Evolutionary conservation across 768 basidiomycete species (phyloP), one percentile per base, ranked within the genome.

Genomic region (Suillus plorans): DNA sequence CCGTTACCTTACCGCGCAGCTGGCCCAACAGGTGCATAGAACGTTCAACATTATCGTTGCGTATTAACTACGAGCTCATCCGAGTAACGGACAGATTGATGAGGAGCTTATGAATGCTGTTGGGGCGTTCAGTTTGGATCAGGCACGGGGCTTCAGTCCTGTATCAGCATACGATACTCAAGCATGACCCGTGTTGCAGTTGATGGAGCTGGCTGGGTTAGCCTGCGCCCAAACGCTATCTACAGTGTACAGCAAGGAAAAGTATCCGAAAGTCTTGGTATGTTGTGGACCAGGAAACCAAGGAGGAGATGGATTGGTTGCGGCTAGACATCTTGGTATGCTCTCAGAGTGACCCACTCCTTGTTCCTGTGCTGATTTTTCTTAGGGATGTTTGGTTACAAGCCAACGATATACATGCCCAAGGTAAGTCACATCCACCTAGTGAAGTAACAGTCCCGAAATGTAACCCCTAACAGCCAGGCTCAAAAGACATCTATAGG

Each of bases 231-330:
- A 96, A 74, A 85, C 92, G 0, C 79, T 98, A 3, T 88, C 91
- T 7, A 89, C 81, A n/a, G 86, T 88, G 0, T 99, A 94, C 74
- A 80, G 80, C 47, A 86, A 83, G 37, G 85, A 88, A 4, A 84
- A 81, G 53, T 87, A 92, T 74, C 84, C 83, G 44, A 85, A 87
- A 13, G 94, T 99, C 7, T 80, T 99, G n/a, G 92, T 99, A 13
- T 95, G 93, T 71, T 98, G 96, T 73, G 97, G 97, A 20, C 96
- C 97, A 8, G 97, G 97, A 49, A 99, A 99, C 72, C 97, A 99
- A 81, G 94, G 86, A 77, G 97, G 97, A 14, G 97, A 99, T 77
- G 97, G 97, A 4, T 81, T 99, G 0, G 97, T 98, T 31, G 97
- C 97, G 36, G 97, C 97, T 50, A 84, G 97, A 52, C 97, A 99